These are phyloP conservation scores for Conidiobolus incongruus DNA, from an alignment of 371 early-diverging fungal species.

Conservation along the genomic window DNA sequence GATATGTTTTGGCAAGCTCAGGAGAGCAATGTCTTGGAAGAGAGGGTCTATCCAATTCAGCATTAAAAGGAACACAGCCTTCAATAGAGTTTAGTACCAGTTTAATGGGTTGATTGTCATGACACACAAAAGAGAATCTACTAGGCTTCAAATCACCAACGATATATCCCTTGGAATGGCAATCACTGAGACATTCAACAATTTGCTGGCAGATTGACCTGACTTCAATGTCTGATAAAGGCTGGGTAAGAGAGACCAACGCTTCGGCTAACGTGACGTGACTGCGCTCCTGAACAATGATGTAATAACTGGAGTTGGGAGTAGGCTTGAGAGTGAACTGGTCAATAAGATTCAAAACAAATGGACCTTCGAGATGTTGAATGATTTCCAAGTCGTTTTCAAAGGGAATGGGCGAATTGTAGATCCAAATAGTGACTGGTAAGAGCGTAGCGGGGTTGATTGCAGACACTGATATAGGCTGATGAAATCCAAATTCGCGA, in stretches of 20 bases:
- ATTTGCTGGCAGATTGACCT: background rate
- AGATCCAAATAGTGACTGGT: conserved; percentile 3
- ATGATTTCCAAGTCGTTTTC: conserved; percentile 1
- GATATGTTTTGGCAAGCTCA: background rate
- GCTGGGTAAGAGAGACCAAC: background rate
- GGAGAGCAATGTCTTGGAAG: conserved; percentile 2
- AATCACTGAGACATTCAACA: background rate
- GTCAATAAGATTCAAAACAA: background rate
- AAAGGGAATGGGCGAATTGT: background rate
- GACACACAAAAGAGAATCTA: background rate
- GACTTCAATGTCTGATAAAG: conserved; percentile 1
- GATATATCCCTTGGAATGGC: background rate
- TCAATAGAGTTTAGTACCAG: background rate
- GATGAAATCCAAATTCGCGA: too few species aligned
- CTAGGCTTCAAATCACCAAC: conserved; percentile 1
- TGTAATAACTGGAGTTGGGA: background rate
- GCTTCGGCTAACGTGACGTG: background rate
- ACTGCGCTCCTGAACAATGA: background rate
- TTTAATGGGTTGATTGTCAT: background rate
- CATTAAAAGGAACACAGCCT: background rate
- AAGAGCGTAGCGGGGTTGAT: background rate
- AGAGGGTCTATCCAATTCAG: background rate
- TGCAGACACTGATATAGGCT: background rate
- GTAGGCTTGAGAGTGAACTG: background rate
- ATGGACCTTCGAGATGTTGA: conserved; percentile 3